Percentiles rank a stretch among this genome's conserved stretches.
Evolutionary conservation across 2,329 filamentous ascomycete species (phyloP).

Genomic region (Escovopsis weberi): DNA sequence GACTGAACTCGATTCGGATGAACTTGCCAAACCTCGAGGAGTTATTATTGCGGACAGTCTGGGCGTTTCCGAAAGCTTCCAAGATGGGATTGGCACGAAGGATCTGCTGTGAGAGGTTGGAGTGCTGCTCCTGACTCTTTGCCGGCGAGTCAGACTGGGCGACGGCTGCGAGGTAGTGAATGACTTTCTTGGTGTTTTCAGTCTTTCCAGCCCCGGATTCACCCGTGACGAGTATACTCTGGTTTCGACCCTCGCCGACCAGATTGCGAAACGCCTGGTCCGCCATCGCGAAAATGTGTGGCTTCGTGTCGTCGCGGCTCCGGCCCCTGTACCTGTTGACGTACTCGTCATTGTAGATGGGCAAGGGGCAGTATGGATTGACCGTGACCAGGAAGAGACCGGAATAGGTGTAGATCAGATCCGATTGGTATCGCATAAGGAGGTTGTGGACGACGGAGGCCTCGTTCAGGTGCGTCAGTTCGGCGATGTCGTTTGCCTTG

Average conservation of each 20-base stretch:
- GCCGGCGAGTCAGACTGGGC: slow-evolving; percentile 65
- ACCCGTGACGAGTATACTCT: slow-evolving; percentile 94
- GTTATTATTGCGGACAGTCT: slow-evolving; percentile 96
- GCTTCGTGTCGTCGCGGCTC: slow-evolving; percentile 83
- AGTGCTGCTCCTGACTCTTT: slow-evolving; percentile 48
- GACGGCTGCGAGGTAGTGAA: slow-evolving; percentile 92
- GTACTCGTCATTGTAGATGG: slow-evolving; percentile 94
- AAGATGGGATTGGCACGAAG: slow-evolving; percentile 91
- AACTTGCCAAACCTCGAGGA: slow-evolving; percentile 98
- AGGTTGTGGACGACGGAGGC: slow-evolving; percentile 96
- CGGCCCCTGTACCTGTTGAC: slow-evolving; percentile 96
- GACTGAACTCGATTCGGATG: slow-evolving; percentile 89
- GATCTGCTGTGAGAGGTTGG: slow-evolving; percentile 91
- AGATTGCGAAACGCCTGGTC: slow-evolving; percentile 93
- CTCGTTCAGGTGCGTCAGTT: slow-evolving; percentile 94
- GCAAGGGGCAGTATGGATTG: slow-evolving; percentile 87
- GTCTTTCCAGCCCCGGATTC: slow-evolving; percentile 98
- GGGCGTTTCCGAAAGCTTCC: slow-evolving; percentile 95
- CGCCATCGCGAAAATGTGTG: slow-evolving; percentile 95
- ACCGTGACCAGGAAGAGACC: slow-evolving; percentile 93
- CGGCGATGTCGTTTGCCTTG: slow-evolving; percentile 98
- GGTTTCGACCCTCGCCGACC: slow-evolving; percentile 87
- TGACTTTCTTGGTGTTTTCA: slow-evolving; percentile 98
- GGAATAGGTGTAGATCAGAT: slow-evolving; percentile 97
- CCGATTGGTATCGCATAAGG: slow-evolving; percentile 84